Base-by-base conservation (phyloP, 192 early-diverging fungal genomes). In the Gigaspora rosea region DNA sequence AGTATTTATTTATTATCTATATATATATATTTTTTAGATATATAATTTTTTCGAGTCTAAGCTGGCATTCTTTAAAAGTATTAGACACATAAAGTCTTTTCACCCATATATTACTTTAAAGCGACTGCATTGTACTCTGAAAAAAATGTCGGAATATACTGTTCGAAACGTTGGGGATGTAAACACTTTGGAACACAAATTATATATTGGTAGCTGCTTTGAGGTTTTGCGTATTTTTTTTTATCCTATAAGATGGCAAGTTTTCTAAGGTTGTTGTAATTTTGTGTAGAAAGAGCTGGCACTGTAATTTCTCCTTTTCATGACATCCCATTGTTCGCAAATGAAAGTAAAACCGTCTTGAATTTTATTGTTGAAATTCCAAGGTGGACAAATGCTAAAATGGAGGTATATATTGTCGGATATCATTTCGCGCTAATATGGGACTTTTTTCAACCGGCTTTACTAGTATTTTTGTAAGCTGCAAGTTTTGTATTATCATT, bases 341-440 rank as follows among this genome's bases (percentile, higher is more conserved):
- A 97, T 82, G 90, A 89, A 70, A 92, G 92, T 67, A 95, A 96
- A 85, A 94, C 91, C 52, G 88, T 97, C 76, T 90, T 95, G 84
- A 99, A 99, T 94, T 96, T 98, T 94, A 89, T 99, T 80, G 96
- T 99, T 74, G 97, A 98, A 85, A 95, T 98, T 66, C 97, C 97
- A 67, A 90, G 96, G 77, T 99, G 96, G 97, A 92, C 96, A 80
- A 99, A 99, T 86, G 97, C 95, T 82, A 99, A 99, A 91, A 88
- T 97, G 78, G 97, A 97, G 82, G 86, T 91, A 76, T 59, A 69
- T n/a, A 33, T 56, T 20, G 52, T 7, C 41, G 41, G 2, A 13
- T 33, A 12, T 67, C 33, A 36, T 41, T 46, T 46, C 18, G 52
- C 16, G 35, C 41, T 41, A 41, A 6, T 41, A 7, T 27, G 27